A percentile compares a stretch with the other conserved stretches of the same genome.
Evolutionary conservation across 345 rosid genomes (phyloP).

Genomic region (Eucalyptus polyanthemos): DNA sequence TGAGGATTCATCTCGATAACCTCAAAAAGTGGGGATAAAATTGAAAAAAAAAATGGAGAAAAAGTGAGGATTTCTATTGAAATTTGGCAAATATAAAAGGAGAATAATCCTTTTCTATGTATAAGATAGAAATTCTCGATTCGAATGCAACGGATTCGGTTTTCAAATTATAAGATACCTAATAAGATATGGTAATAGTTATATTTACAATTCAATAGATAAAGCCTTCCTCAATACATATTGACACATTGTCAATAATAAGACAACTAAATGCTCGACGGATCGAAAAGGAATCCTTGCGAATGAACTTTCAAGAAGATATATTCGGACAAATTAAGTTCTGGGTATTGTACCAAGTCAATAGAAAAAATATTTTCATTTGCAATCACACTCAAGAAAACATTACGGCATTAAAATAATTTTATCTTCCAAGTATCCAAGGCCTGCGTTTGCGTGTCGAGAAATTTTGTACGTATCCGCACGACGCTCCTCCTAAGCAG

Average conservation of each 20-base stretch:
- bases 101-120: background rate
- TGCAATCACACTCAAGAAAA: background rate
- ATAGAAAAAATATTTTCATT: background rate
- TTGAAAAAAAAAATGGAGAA: background rate
- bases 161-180: background rate
- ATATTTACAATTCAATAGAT: background rate
- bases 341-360: background rate
- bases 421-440: background rate
- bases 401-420: background rate
- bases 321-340: background rate
- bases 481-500: background rate
- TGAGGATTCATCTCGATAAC: background rate
- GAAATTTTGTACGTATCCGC: background rate
- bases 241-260: background rate
- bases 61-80: background rate
- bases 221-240: background rate
- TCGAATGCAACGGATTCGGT: background rate
- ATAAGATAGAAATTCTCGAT: background rate
- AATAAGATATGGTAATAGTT: background rate
- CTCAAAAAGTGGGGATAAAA: background rate
- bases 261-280: background rate
- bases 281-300: background rate
- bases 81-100: background rate
- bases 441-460: background rate
- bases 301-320: background rate